Conservation (phyloP, 805 yeast species). For the Pichia manshurica region DNA sequence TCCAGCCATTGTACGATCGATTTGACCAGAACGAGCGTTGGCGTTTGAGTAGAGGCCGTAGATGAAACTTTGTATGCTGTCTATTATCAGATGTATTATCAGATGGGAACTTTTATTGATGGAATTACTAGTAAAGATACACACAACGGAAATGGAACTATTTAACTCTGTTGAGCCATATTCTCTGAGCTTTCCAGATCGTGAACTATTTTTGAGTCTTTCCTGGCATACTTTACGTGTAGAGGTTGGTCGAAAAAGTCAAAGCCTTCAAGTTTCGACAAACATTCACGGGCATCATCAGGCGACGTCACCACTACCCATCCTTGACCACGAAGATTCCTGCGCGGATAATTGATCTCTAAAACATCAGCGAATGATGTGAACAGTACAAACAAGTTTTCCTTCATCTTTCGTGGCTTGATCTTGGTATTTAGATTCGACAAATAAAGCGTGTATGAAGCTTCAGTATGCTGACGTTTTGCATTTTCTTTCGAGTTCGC, state of each 20-base stretch:
- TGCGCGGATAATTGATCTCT: conserved; percentile 38
- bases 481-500: not conserved
- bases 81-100: too few species aligned
- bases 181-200: not conserved
- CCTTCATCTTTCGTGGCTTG: conserved; percentile 38
- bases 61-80: conserved; percentile 12
- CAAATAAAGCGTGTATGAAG: conserved; percentile 45
- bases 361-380: conserved; percentile 62
- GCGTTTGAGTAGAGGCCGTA: conserved; percentile 54
- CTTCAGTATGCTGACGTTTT: conserved; percentile 10
- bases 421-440: conserved; percentile 57
- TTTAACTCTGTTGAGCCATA: too few species aligned
- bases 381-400: conserved; percentile 52
- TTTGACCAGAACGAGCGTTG: conserved; percentile 62
- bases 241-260: conserved; percentile 49
- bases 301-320: conserved; percentile 48
- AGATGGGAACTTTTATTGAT: too few species aligned
- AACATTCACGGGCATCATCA: conserved; percentile 47
- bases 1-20: conserved; percentile 66
- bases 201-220: conserved; percentile 26
- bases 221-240: conserved; percentile 38
- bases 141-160: not conserved
- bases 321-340: conserved; percentile 59
- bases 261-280: conserved; percentile 41
- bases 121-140: not conserved